Base-by-base conservation (phyloP, 805 yeast species). In the Soucietia sequanensis region DNA sequence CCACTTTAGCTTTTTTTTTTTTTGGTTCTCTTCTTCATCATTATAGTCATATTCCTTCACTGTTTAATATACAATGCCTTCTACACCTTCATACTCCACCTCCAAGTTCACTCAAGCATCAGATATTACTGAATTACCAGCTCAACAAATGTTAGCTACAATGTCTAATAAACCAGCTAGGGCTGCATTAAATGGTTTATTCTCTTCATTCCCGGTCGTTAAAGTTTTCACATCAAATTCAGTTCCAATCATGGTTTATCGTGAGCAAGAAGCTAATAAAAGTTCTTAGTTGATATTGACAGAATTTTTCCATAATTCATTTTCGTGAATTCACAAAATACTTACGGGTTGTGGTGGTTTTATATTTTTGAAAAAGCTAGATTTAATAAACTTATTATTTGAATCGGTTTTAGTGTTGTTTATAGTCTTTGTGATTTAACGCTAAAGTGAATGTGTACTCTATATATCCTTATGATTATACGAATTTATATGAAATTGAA, bases 181-280 rank as follows among this genome's bases (percentile, higher is more conserved):
- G 32, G 75, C 80, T 10, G 81, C 83, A 6, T 43, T 77, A 32
- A 75, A 76, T 34, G 83, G 83, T 3, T 57, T 78, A 42, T 50
- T 75, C 27, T 78, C 80, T 11, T 76, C 83, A 10, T 72, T 75
- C 48, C 83, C 84, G 13, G 68, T 74, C 20, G 69, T 70, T 37
- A 76, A 77, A 52, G 61, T 77, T 30, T 76, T 79, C 54, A 72
- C 78, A 4, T 75, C 83, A 9, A 78, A 78, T 54, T 79, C 80
- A 21, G 72, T 79, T 27, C 84, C 84, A 8, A 54, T 79, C 30
- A 47, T 78, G 47, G 72, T 75, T 54, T 70, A 67, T 54, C 62
- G 72, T 40, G 67, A 66, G 33, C 55, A 60, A 31, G 30, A 37
- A 23, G 18, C 23, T 6, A 27, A 31, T n/a, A n/a, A n/a, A n/a